A percentile compares a stretch with the other conserved stretches of the same genome.
Conservation (phyloP, 192 early-diverging fungal species). For the Oehlia diaphana region DNA sequence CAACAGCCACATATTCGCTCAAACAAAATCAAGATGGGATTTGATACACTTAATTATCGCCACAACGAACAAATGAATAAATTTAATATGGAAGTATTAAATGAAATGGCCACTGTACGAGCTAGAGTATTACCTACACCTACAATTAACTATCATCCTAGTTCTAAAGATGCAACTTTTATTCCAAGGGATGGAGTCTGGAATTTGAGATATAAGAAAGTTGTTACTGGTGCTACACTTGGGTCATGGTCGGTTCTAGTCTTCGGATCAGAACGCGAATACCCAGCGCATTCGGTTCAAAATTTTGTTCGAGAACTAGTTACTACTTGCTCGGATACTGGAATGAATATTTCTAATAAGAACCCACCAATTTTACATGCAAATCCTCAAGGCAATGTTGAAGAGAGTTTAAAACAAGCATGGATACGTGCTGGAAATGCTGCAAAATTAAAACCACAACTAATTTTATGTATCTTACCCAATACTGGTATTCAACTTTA, state of each 20-base stretch:
- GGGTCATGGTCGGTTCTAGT: conserved; percentile 80
- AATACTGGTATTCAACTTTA: conserved; percentile 81
- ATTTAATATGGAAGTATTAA: conserved; percentile 73
- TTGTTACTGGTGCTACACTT: conserved; percentile 72
- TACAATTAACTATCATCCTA: conserved; percentile 27
- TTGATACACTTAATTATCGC: conserved; percentile 63
- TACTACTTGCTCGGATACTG: conserved; percentile 70
- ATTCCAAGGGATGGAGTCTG: conserved; percentile 74
- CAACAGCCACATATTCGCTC: conserved; percentile 77
- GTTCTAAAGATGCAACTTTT: conserved; percentile 49
- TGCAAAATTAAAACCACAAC: conserved; percentile 68
- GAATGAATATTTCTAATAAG: conserved; percentile 57
- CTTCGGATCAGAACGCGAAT: conserved; percentile 61
- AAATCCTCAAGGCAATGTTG: conserved; percentile 67
- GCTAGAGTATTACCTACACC: not conserved
- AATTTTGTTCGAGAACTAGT: conserved; percentile 75
- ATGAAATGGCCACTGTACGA: conserved; percentile 47
- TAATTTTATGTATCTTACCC: conserved; percentile 81
- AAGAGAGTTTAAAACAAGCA: conserved; percentile 66
- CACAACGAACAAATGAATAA: conserved; percentile 71
- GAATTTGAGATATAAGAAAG: conserved; percentile 84
- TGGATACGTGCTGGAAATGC: conserved; percentile 71
- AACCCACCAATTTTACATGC: conserved; percentile 50
- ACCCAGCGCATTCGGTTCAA: conserved; percentile 49
- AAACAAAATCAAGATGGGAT: conserved; percentile 75